These are phyloP conservation scores for Beauveria brongniartii DNA, from an alignment of 2,329 filamentous ascomycete species.

Conservation along the genomic window DNA sequence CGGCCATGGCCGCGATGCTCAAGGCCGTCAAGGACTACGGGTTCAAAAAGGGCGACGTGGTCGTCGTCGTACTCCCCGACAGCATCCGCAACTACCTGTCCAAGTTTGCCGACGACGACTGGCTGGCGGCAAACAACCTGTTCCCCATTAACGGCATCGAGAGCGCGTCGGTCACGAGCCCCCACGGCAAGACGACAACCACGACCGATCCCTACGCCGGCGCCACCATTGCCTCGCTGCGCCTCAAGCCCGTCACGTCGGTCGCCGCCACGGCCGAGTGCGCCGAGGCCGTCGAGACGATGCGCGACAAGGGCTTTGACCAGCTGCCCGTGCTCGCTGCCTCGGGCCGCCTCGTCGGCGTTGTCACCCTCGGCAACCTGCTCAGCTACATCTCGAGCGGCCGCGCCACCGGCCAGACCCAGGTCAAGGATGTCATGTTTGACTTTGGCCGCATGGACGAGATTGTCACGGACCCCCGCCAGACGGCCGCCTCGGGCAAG, in stretches of 20 bases:
- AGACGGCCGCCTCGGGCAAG: slow-evolving; percentile 39
- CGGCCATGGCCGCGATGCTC: slow-evolving; percentile 76
- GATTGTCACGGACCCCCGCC: slow-evolving; percentile 78
- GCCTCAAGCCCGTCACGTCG: slow-evolving; percentile 89
- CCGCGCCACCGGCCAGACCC: slow-evolving; percentile 63
- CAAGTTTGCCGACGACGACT: slow-evolving; percentile 98
- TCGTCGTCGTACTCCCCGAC: slow-evolving; percentile 88
- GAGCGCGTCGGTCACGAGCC: slow-evolving; percentile 34
- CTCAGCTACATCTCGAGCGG: slow-evolving; percentile 83
- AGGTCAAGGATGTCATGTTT: slow-evolving; percentile 90
- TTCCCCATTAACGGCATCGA: slow-evolving; percentile 52
- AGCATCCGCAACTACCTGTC: slow-evolving; percentile 95
- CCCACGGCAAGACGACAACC: slow-evolving; percentile 28
- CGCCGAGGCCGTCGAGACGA: slow-evolving; percentile 87
- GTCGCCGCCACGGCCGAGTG: slow-evolving; percentile 64
- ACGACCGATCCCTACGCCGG: slow-evolving; percentile 62
- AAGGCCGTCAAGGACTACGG: slow-evolving; percentile 67
- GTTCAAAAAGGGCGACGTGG: slow-evolving; percentile 74
- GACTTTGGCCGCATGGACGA: slow-evolving; percentile 84
- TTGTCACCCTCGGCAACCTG: slow-evolving; percentile 91
- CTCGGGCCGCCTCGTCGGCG: slow-evolving; percentile 69
- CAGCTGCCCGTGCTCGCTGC: slow-evolving; percentile 83
- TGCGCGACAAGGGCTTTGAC: slow-evolving; percentile 97
- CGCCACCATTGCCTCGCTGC: slow-evolving; percentile 72
- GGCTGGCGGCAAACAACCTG: slow-evolving; percentile 93